phyloP scores from a whole-genome alignment of 768 basidiomycete genomes.

The Phaeotremella fagi region DNA sequence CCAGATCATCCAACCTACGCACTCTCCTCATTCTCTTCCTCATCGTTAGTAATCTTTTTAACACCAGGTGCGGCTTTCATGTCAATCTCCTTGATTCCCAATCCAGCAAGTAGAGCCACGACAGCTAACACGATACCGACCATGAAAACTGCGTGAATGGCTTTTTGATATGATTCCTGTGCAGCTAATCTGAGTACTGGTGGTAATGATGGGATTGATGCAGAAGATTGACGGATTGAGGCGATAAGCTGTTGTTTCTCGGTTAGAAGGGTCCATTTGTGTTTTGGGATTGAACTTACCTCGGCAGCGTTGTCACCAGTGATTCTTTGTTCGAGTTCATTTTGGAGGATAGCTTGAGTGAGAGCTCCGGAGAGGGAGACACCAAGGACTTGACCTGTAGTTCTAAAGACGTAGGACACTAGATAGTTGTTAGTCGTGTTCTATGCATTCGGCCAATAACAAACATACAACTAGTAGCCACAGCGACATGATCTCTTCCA shows the following conservation, averaged over 20 bases:
- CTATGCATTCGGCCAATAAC: slow-evolving; percentile 6
- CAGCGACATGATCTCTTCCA: slow-evolving; percentile 60
- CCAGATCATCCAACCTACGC: not conserved
- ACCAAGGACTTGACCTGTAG: slow-evolving; percentile 90
- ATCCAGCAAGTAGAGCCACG: slow-evolving; percentile 15
- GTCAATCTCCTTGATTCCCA: slow-evolving; percentile 32
- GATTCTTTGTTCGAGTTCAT: slow-evolving; percentile 67
- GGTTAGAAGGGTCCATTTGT: no score
- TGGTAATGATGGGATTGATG: slow-evolving; percentile 32
- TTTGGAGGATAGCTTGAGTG: slow-evolving; percentile 69
- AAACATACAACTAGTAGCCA: slow-evolving; percentile 81
- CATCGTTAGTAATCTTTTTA: slow-evolving; percentile 1
- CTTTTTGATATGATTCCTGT: slow-evolving; percentile 16
- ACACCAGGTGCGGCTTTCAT: slow-evolving; percentile 7
- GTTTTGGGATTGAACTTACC: no score
- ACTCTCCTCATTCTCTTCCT: not conserved
- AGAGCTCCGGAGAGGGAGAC: slow-evolving; percentile 80
- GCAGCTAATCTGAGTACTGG: slow-evolving; percentile 18
- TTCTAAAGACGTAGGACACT: slow-evolving; percentile 89
- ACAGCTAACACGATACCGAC: slow-evolving; percentile 24
- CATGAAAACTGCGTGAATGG: slow-evolving; percentile 32
- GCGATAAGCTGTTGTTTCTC: slow-evolving; percentile 40
- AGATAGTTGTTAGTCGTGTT: slow-evolving; percentile 2
- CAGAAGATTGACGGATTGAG: slow-evolving; percentile 35
- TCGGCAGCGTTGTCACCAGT: slow-evolving; percentile 63